phyloP scores from a whole-genome alignment of 1,284 basidiomycete species.

The Apiotrichum gracile region DNA sequence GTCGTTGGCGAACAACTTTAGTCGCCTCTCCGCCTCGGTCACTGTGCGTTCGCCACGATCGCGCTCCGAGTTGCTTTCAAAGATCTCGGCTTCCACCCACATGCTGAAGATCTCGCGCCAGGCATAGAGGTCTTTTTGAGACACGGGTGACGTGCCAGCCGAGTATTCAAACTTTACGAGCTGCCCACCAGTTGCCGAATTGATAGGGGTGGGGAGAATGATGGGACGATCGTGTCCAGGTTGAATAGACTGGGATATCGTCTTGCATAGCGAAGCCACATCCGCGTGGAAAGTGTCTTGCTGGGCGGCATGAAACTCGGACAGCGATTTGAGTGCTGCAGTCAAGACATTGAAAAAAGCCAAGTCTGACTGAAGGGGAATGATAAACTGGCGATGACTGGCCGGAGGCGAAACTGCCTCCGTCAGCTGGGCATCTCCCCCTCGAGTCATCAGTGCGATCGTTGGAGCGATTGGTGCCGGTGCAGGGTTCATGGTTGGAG shows the following conservation, averaged over 20 bases:
- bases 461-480: not conserved
- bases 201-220: conserved; percentile 25
- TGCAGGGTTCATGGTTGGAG: conserved; percentile 3
- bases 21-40: conserved; percentile 65
- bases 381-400: conserved; percentile 56
- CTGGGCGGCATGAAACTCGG: conserved; percentile 59
- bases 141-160: not conserved
- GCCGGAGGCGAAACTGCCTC: not conserved
- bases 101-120: conserved; percentile 89
- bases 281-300: conserved; percentile 60
- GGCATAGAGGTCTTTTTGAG: conserved; percentile 65
- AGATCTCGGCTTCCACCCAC: conserved; percentile 82
- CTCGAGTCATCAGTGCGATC: not conserved
- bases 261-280: conserved; percentile 57
- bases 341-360: conserved; percentile 76
- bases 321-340: conserved; percentile 64
- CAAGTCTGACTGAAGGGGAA: conserved; percentile 73
- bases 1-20: conserved; percentile 65
- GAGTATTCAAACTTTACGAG: conserved; percentile 1
- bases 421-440: not conserved
- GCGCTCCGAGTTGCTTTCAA: conserved; percentile 70
- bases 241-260: conserved; percentile 58
- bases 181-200: conserved; percentile 2
- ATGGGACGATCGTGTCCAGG: conserved; percentile 47
- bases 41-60: conserved; percentile 67